Evolutionary conservation across 2,329 filamentous ascomycete species (phyloP).

Genomic region (Colletotrichum sp.): DNA sequence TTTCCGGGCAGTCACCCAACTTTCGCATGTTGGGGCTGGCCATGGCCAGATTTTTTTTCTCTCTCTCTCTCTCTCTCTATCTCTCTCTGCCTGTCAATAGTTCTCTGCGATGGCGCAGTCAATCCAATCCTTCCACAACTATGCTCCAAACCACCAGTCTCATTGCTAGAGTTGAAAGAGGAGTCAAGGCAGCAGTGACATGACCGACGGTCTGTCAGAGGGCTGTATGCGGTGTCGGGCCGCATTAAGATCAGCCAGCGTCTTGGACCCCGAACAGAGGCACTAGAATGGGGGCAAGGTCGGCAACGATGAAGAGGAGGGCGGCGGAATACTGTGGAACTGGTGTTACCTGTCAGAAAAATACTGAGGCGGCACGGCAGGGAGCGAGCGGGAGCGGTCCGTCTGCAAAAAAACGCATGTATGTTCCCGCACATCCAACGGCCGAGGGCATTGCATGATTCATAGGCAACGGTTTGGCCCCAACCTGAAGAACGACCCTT

Average conservation of each 20-base stretch:
- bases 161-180: neutral
- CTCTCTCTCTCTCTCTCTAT: neutral
- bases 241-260: neutral
- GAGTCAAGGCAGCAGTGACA: neutral
- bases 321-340: neutral
- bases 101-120: neutral
- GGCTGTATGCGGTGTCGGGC: neutral
- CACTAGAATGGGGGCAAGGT: slow-evolving; percentile 10
- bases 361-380: slow-evolving; percentile 7
- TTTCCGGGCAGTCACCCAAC: neutral
- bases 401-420: neutral
- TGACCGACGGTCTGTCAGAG: neutral
- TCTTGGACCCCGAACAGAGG: neutral
- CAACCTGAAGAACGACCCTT: neutral
- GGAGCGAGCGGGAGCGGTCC: neutral
- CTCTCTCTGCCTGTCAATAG: neutral
- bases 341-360: slow-evolving; percentile 4
- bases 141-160: neutral
- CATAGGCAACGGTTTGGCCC: neutral
- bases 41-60: neutral
- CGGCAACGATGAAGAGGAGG: neutral
- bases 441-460: neutral
- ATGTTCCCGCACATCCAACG: neutral
- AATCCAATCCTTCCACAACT: slow-evolving; percentile 12
- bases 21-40: neutral